Evolutionary conservation across 192 early-diverging fungal species (phyloP).

Genomic region (Backusella morwellensis): DNA sequence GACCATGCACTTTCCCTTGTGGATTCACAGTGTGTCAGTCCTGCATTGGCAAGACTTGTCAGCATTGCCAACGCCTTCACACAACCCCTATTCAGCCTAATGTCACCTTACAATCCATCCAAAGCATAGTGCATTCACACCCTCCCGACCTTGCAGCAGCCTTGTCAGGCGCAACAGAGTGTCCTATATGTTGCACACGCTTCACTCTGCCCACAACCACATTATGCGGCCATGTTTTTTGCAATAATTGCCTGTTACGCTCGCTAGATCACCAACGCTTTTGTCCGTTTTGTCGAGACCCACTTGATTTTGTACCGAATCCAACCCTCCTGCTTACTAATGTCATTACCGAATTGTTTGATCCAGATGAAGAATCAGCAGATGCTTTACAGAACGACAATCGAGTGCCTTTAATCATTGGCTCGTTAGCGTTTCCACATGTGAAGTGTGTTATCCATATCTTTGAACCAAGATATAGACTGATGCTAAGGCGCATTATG

Average conservation of each 20-base stretch:
- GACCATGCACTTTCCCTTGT: slow-evolving; percentile 40
- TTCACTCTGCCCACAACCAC: slow-evolving; percentile 58
- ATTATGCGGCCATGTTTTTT: slow-evolving; percentile 65
- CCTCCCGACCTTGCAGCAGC: background rate
- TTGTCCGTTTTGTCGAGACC: slow-evolving; percentile 21
- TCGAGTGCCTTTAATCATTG: slow-evolving; percentile 52
- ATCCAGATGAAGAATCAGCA: background rate
- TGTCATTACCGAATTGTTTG: background rate
- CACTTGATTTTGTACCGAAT: background rate
- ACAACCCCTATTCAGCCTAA: slow-evolving; percentile 15
- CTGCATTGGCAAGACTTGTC: slow-evolving; percentile 13
- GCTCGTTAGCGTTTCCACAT: slow-evolving; percentile 49
- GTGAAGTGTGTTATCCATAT: slow-evolving; percentile 57
- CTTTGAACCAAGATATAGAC: slow-evolving; percentile 56
- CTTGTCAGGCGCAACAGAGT: slow-evolving; percentile 42
- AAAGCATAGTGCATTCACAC: background rate
- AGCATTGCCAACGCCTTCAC: background rate
- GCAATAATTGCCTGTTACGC: slow-evolving; percentile 54
- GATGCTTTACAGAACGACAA: background rate
- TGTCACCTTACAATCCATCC: slow-evolving; percentile 37
- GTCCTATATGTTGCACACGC: slow-evolving; percentile 54
- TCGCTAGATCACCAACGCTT: slow-evolving; percentile 43
- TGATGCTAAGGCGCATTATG: slow-evolving; percentile 50
- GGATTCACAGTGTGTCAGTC: slow-evolving; percentile 38
- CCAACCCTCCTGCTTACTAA: background rate